Percentiles rank a stretch among this genome's conserved stretches.
Conservation (phyloP, 2,329 filamentous ascomycete genomes). For the Colletotrichum tropicicola region DNA sequence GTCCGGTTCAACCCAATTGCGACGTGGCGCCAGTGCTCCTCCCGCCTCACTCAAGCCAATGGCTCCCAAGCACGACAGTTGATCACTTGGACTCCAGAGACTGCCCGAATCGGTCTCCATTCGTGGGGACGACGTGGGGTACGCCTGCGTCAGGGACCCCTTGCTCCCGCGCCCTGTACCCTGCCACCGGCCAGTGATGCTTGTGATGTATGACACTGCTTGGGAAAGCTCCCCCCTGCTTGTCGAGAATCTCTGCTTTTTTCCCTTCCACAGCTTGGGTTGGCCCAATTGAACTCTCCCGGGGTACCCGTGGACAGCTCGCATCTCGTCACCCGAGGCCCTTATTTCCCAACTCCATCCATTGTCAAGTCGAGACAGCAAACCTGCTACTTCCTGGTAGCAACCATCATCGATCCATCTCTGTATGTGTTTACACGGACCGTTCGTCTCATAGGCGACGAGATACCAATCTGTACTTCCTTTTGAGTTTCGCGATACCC, state of each 20-base stretch:
- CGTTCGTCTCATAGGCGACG: constrained; percentile 27
- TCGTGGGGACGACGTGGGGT: constrained; percentile 29
- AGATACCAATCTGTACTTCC: constrained; percentile 24
- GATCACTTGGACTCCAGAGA: constrained; percentile 28
- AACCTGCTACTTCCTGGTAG: constrained; percentile 18
- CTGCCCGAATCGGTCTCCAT: constrained; percentile 17
- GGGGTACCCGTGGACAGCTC: constrained; percentile 4
- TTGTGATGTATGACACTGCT: constrained; percentile 26
- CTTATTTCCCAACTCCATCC: constrained; percentile 22
- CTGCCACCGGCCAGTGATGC: constrained; percentile 23
- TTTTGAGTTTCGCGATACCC: constrained; percentile 29
- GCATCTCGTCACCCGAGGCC: constrained; percentile 17
- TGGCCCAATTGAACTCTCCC: constrained; percentile 14
- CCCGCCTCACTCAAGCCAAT: constrained; percentile 29
- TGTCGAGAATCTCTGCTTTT: constrained; percentile 14
- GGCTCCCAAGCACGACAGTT: constrained; percentile 28
- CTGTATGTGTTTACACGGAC: constrained; percentile 19
- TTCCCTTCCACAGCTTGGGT: constrained; percentile 6
- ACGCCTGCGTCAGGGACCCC: constrained; percentile 29
- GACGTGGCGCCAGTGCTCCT: constrained; percentile 33
- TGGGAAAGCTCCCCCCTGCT: constrained; percentile 24
- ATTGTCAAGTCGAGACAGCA: constrained; percentile 19
- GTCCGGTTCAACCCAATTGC: constrained; percentile 26
- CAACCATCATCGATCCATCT: constrained; percentile 3
- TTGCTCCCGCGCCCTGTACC: constrained; percentile 26